phyloP scores from a whole-genome alignment of 2,329 filamentous ascomycete species.

The Trichoderma sp. region DNA sequence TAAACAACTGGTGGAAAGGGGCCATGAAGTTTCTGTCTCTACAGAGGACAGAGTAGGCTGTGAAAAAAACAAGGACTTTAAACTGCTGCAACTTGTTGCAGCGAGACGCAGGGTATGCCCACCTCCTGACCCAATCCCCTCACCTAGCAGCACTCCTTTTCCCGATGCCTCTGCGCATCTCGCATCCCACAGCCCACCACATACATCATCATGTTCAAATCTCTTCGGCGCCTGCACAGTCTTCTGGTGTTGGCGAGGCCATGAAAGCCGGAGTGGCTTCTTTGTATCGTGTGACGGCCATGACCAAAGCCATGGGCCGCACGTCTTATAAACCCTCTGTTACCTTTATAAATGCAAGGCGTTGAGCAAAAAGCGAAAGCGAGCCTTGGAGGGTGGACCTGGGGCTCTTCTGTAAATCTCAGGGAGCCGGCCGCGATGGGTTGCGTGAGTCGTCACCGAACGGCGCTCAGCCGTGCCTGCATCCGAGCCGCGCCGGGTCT shows the following conservation, averaged over 20 bases:
- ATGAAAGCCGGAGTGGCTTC: conserved; percentile 25
- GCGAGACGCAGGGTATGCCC: conserved; percentile 42
- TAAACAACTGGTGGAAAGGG: conserved; percentile 41
- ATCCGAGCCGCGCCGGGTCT: conserved; percentile 22
- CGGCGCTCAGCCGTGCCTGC: conserved; percentile 23
- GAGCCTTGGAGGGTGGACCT: conserved; percentile 23
- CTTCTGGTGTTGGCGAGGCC: conserved; percentile 7
- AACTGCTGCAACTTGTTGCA: conserved; percentile 34
- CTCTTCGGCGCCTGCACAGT: not conserved
- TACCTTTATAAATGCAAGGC: conserved; percentile 28
- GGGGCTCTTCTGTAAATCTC: conserved; percentile 29
- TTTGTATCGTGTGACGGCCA: conserved; percentile 29
- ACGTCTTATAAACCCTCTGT: conserved; percentile 23
- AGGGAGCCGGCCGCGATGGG: conserved; percentile 27
- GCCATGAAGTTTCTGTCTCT: conserved; percentile 30
- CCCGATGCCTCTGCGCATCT: conserved; percentile 31
- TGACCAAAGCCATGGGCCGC: conserved; percentile 26
- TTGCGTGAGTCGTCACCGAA: conserved; percentile 16
- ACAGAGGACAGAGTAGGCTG: conserved; percentile 28
- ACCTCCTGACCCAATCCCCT: conserved; percentile 30
- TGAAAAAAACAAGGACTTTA: conserved; percentile 35
- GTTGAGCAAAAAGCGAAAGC: conserved; percentile 27
- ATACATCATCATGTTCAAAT: not conserved
- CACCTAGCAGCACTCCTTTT: conserved; percentile 34
- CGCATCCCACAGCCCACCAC: not conserved